Base-by-base conservation (phyloP, 441 rosid genomes). In the Adansonia grandidieri region DNA sequence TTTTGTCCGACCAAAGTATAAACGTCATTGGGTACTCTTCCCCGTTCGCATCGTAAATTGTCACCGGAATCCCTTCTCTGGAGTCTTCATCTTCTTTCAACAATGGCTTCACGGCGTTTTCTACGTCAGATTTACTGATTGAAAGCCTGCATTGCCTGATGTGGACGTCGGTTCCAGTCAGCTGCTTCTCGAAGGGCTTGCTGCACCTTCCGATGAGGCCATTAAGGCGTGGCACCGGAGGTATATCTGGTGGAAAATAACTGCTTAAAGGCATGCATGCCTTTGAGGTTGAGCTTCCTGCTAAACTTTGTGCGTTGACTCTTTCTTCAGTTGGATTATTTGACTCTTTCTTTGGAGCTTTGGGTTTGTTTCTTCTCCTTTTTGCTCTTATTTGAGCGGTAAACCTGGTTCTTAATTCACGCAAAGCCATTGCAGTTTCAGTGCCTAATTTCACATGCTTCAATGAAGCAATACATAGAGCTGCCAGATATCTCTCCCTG, bases 141-240 rank as follows among this genome's bases (percentile, higher is more conserved):
- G 80, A 53, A 42, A 85, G 75, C 69, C 85, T 74, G 60, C 79
- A 53, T 20, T 82, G 85, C 32, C n/a, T 24, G 4, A 40, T 17
- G 44, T 53, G 72, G 7, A 70, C 57, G 57, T 82, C 84, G 5
- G 79, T 82, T 0, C 8, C 11, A 2, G 85, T 80, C 54, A 80
- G 47, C 19, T 80, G 87, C 74, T 82, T 85, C 73, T 76, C 74
- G 5, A 80, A 82, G 9, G 85, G 78, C 54, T 57, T 13, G 57
- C 78, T 74, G 73, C 84, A 73, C 10, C 2, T 54, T 32, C 81
- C 79, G 7, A 82, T 79, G 9, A 74, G 9, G 37, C 74, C 71
- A 2, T 14, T 22, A 7, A 79, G 65, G 28, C 61, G 20, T 11
- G 74, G 65, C 19, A 70, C 58, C 0, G 69, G 69, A n/a, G 80